Evolutionary conservation across 2,329 filamentous ascomycete genomes (phyloP).

Genomic region (Botrytis paeoniae): DNA sequence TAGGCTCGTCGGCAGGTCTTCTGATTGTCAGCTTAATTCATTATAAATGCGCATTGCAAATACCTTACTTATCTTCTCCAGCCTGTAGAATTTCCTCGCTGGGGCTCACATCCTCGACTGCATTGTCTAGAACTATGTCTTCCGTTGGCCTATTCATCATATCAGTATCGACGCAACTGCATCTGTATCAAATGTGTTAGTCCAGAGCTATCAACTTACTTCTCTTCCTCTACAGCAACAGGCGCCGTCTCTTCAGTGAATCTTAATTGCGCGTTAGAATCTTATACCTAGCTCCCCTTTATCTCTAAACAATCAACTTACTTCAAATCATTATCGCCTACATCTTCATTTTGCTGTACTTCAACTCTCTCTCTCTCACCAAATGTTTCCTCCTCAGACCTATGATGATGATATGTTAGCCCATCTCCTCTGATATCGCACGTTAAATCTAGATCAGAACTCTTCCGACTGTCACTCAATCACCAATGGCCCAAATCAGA

Average conservation of each 20-base stretch:
- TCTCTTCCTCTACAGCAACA: background rate
- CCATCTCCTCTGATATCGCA: background rate
- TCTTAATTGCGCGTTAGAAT: background rate
- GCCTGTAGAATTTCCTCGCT: background rate
- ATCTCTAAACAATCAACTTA: background rate
- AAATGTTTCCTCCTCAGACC: background rate
- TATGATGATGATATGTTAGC: background rate
- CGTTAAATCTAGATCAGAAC: background rate
- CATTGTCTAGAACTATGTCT: background rate
- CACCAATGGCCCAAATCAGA: background rate
- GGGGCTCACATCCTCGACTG: background rate
- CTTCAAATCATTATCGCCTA: background rate
- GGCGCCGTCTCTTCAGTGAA: background rate
- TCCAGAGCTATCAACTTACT: background rate
- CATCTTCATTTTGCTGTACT: background rate
- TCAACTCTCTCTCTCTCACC: background rate
- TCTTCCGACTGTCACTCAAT: background rate
- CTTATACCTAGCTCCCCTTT: background rate
- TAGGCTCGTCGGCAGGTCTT: background rate
- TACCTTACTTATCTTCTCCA: background rate
- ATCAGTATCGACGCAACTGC: background rate
- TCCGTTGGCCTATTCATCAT: background rate
- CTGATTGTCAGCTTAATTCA: background rate
- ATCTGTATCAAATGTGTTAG: background rate
- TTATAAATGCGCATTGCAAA: background rate